These are phyloP conservation scores for Candida chauliodis DNA, from an alignment of 805 yeast genomes.

Conservation along the genomic window DNA sequence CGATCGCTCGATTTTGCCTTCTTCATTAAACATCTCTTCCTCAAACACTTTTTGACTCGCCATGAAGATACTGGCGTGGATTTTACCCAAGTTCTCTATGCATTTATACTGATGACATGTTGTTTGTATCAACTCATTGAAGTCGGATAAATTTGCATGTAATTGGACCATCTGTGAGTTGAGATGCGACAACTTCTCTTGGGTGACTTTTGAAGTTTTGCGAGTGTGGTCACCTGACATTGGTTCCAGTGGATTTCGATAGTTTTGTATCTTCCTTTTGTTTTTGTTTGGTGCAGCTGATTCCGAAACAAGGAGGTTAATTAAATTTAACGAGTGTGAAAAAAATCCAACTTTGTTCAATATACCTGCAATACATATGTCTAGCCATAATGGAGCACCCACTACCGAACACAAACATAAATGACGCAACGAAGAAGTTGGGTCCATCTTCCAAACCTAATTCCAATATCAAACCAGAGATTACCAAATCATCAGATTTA, in stretches of 20 bases:
- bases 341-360: background rate
- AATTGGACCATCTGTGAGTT: slow-evolving; percentile 34
- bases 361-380: no score
- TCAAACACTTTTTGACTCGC: slow-evolving; percentile 42
- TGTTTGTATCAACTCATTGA: slow-evolving; percentile 47
- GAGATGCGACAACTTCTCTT: slow-evolving; percentile 41
- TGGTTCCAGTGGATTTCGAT: background rate
- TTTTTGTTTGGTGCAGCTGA: no score
- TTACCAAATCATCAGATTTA: no score
- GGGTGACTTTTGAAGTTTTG: slow-evolving; percentile 7
- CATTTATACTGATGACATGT: slow-evolving; percentile 51
- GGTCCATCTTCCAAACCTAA: no score
- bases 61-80: slow-evolving; percentile 53
- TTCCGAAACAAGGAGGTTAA: background rate
- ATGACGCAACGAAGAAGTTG: no score
- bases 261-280: background rate
- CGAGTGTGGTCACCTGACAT: slow-evolving; percentile 1
- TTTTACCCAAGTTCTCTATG: slow-evolving; percentile 51
- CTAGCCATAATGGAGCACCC: background rate
- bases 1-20: slow-evolving; percentile 1
- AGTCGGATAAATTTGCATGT: slow-evolving; percentile 53
- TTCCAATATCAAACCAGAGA: no score
- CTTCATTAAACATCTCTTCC: slow-evolving; percentile 24
- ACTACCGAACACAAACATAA: no score
- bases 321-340: slow-evolving; percentile 3